Evolutionary conservation across 352 stramenopile species (phyloP).

Genomic region (Globisporangium spinosum): DNA sequence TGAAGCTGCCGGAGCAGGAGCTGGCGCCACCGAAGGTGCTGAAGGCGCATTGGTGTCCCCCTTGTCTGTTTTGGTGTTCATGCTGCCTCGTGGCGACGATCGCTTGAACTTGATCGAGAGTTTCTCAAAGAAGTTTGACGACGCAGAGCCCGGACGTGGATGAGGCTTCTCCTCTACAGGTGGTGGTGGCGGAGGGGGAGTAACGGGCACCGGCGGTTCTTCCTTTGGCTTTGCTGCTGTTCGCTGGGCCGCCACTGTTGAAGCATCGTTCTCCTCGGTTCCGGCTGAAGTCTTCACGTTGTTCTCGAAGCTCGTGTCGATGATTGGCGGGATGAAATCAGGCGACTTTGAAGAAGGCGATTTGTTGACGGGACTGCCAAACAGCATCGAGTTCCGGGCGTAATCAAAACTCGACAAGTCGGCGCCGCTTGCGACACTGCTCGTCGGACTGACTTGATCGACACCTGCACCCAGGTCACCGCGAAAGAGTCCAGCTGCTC

Average conservation of each 20-base stretch:
- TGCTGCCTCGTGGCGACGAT: slow-evolving; percentile 45
- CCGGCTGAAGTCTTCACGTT: background rate
- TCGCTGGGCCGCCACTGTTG: background rate
- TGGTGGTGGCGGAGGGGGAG: slow-evolving; percentile 19
- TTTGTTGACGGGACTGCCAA: slow-evolving; percentile 20
- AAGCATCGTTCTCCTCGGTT: background rate
- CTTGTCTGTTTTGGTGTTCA: slow-evolving; percentile 15
- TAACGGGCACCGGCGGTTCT: background rate
- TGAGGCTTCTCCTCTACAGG: slow-evolving; percentile 33
- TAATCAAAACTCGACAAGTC: slow-evolving; percentile 73
- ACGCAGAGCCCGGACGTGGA: slow-evolving; percentile 31
- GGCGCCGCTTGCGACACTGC: slow-evolving; percentile 35
- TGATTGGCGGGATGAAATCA: background rate
- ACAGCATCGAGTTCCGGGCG: slow-evolving; percentile 15
- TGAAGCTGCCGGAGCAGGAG: background rate
- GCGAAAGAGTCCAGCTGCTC: slow-evolving; percentile 19
- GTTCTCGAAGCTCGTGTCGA: slow-evolving; percentile 11
- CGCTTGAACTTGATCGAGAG: slow-evolving; percentile 81
- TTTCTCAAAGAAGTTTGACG: slow-evolving; percentile 83
- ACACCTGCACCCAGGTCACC: slow-evolving; percentile 7
- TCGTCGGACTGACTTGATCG: slow-evolving; percentile 28
- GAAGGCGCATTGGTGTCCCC: slow-evolving; percentile 21
- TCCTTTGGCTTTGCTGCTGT: slow-evolving; percentile 3
- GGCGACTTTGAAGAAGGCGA: slow-evolving; percentile 6
- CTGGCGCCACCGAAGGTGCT: background rate